Conservation (phyloP, 495 filamentous ascomycete genomes). For the Hypoxylon trugodes region DNA sequence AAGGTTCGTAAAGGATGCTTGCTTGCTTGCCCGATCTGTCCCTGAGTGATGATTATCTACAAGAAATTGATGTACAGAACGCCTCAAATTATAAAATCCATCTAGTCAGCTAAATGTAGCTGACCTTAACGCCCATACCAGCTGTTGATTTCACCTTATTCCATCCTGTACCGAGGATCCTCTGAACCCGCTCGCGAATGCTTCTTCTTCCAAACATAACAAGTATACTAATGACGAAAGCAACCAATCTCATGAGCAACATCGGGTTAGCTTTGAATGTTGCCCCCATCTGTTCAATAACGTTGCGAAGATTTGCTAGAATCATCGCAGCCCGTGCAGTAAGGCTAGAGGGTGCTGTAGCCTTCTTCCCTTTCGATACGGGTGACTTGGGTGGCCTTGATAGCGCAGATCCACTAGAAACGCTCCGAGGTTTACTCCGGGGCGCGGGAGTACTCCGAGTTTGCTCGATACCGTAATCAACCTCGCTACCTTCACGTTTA, state of each 20-base stretch:
- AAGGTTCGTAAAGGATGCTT: slow-evolving; percentile 24
- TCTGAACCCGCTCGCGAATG: slow-evolving; percentile 76
- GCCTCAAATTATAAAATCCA: slow-evolving; percentile 15
- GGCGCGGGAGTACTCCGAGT: slow-evolving; percentile 52
- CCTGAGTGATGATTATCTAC: slow-evolving; percentile 21
- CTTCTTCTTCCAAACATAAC: slow-evolving; percentile 77
- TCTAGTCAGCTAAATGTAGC: slow-evolving; percentile 76
- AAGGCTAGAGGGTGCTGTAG: slow-evolving; percentile 49
- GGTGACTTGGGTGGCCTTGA: slow-evolving; percentile 38
- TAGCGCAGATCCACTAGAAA: slow-evolving; percentile 37
- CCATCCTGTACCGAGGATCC: slow-evolving; percentile 75
- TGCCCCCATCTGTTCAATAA: slow-evolving; percentile 68
- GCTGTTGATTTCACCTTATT: slow-evolving; percentile 84
- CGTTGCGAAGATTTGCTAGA: slow-evolving; percentile 63
- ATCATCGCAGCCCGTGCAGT: slow-evolving; percentile 59
- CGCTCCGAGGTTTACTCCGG: slow-evolving; percentile 64
- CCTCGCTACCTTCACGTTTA: slow-evolving; percentile 50
- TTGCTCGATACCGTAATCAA: slow-evolving; percentile 60
- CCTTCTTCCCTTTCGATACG: slow-evolving; percentile 44
- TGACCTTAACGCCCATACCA: slow-evolving; percentile 97
- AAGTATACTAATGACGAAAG: slow-evolving; percentile 84
- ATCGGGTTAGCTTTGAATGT: slow-evolving; percentile 77
- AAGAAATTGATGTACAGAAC: slow-evolving; percentile 32
- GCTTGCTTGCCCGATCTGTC: not conserved
- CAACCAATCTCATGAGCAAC: slow-evolving; percentile 74